phyloP scores from a whole-genome alignment of 345 rosid species.

The Ceriops zippeliana region DNA sequence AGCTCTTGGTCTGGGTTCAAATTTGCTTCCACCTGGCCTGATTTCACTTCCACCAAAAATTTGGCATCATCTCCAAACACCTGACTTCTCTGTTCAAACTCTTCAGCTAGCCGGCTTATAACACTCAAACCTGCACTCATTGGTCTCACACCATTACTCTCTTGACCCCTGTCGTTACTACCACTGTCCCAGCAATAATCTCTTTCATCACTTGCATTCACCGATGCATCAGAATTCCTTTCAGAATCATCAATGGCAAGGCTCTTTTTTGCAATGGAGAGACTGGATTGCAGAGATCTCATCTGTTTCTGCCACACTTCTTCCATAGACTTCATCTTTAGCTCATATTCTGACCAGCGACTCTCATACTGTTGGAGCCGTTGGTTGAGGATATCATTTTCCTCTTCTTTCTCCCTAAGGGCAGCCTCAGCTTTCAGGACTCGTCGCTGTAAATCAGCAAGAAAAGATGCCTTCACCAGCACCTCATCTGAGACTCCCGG shows the following conservation, averaged over 20 bases:
- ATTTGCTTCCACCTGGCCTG: constrained; percentile 93
- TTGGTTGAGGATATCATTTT: constrained; percentile 90
- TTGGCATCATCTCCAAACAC: constrained; percentile 95
- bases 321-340: constrained; percentile 98
- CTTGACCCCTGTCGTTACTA: constrained; percentile 53
- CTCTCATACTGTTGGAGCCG: constrained; percentile 90
- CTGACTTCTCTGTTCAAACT: constrained; percentile 91
- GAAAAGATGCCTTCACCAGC: constrained; percentile 80
- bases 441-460: constrained; percentile 84
- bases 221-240: constrained; percentile 90
- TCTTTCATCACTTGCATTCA: constrained; percentile 68
- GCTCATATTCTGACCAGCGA: constrained; percentile 95
- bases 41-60: constrained; percentile 95
- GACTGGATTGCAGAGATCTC: constrained; percentile 93
- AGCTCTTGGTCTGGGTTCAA: constrained; percentile 89
- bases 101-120: constrained; percentile 84
- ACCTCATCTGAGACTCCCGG: constrained; percentile 81
- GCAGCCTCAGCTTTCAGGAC: constrained; percentile 91
- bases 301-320: constrained; percentile 99
- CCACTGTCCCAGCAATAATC: constrained; percentile 66
- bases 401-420: constrained; percentile 86
- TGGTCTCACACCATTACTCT: constrained; percentile 72
- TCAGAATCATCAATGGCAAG: constrained; percentile 76
- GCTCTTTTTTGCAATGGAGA: constrained; percentile 97
- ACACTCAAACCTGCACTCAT: constrained; percentile 83